Evolutionary conservation across 2,329 filamentous ascomycete genomes (phyloP).

Genomic region (Aspergillus udagawae): DNA sequence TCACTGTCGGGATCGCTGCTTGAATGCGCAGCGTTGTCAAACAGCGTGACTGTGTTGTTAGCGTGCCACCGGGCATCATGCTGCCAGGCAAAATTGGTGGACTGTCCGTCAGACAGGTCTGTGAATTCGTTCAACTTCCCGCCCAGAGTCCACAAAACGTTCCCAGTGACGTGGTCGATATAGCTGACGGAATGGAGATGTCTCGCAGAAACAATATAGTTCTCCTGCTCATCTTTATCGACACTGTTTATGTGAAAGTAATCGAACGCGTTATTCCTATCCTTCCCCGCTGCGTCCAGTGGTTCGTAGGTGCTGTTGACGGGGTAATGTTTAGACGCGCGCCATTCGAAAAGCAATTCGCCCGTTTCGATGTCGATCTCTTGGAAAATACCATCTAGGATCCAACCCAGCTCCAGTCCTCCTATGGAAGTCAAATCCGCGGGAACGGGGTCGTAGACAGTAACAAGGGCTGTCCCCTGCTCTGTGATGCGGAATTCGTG

Average conservation of each 20-base stretch:
- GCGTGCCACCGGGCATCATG: slow-evolving; percentile 46
- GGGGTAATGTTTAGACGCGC: slow-evolving; percentile 29
- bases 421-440: slow-evolving; percentile 31
- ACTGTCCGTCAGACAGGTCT: slow-evolving; percentile 41
- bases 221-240: slow-evolving; percentile 48
- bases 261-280: slow-evolving; percentile 42
- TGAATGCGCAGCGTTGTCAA: slow-evolving; percentile 34
- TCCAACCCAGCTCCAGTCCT: slow-evolving; percentile 37
- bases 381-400: slow-evolving; percentile 41
- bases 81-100: slow-evolving; percentile 41
- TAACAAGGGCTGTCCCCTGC: slow-evolving; percentile 28
- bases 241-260: slow-evolving; percentile 57
- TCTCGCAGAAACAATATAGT: slow-evolving; percentile 53
- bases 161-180: slow-evolving; percentile 46
- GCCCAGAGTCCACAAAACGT: slow-evolving; percentile 52
- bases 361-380: slow-evolving; percentile 44
- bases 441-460: slow-evolving; percentile 26
- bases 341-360: slow-evolving; percentile 42
- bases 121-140: slow-evolving; percentile 47
- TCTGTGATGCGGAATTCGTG: slow-evolving; percentile 33
- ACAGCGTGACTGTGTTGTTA: slow-evolving; percentile 30
- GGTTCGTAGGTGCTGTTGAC: slow-evolving; percentile 19
- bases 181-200: slow-evolving; percentile 47
- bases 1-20: slow-evolving; percentile 18
- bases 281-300: slow-evolving; percentile 5